Percentiles rank a stretch among this genome's conserved stretches.
Conservation (phyloP, 192 early-diverging fungal genomes). For the Coemansia sp. region DNA sequence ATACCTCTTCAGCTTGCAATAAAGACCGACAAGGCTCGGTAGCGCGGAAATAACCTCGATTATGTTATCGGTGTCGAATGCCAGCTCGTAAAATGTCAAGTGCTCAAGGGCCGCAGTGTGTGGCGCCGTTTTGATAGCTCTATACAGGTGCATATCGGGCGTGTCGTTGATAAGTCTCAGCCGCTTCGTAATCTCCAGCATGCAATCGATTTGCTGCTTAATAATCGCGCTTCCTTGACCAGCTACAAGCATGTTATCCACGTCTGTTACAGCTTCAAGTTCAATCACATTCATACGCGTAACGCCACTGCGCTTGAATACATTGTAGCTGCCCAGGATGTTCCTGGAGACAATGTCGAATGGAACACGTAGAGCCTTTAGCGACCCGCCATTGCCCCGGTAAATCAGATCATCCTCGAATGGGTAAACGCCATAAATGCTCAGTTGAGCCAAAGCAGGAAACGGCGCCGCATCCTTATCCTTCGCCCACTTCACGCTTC, state of each 20-base stretch:
- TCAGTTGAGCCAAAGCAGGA: not conserved
- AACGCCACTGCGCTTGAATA: not conserved
- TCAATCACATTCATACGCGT: not conserved
- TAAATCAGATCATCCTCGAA: not conserved
- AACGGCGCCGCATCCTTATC: not conserved
- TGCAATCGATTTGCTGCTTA: not conserved
- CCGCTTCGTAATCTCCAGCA: not conserved
- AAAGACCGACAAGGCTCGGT: not conserved
- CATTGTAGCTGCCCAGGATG: not conserved
- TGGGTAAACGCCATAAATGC: not conserved
- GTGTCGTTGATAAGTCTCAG: not conserved
- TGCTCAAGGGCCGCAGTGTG: not conserved
- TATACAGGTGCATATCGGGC: not conserved
- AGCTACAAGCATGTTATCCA: not conserved
- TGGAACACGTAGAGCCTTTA: not conserved
- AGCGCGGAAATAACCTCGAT: not conserved
- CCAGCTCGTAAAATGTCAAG: not conserved
- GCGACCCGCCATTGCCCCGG: not conserved
- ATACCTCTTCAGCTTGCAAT: not conserved
- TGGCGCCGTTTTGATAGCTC: not conserved
- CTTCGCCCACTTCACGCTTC: not conserved
- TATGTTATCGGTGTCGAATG: not conserved
- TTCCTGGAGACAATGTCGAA: not conserved
- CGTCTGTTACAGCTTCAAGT: not conserved
- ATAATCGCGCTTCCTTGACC: not conserved